A percentile compares a stretch with the other conserved stretches of the same genome.
Evolutionary conservation across 345 rosid genomes (phyloP).

Genomic region (Noccaea caerulescens): DNA sequence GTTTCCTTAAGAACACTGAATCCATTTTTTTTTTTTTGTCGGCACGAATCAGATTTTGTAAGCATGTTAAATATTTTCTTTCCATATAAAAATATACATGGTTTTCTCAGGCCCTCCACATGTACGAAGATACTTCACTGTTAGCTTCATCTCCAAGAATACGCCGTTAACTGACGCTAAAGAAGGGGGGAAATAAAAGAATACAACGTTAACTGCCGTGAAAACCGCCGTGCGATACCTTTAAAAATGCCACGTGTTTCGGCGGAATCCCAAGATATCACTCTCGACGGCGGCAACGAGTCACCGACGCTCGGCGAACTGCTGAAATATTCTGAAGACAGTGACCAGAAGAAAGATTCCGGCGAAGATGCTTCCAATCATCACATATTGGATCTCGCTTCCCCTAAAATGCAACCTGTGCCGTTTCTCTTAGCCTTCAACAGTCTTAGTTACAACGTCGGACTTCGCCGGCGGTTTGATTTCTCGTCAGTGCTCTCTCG

Average conservation of each 20-base stretch:
- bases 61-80: background rate
- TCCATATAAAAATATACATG: background rate
- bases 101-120: conserved; percentile 14
- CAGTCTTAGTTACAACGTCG: conserved; percentile 72
- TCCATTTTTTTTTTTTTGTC: background rate
- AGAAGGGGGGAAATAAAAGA: too few species aligned
- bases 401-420: conserved; percentile 44
- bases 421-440: conserved; percentile 74
- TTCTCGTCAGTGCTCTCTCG: conserved; percentile 33
- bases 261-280: background rate
- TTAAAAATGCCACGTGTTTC: conserved; percentile 41
- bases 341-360: conserved; percentile 50
- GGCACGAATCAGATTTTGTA: background rate
- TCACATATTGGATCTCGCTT: conserved; percentile 50
- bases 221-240: background rate
- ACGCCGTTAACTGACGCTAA: background rate
- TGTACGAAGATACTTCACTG: background rate
- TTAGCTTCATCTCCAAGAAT: conserved; percentile 14
- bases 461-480: conserved; percentile 50
- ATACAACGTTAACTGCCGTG: background rate
- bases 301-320: conserved; percentile 73
- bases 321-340: conserved; percentile 56
- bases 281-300: conserved; percentile 16
- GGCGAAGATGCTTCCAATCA: conserved; percentile 64
- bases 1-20: background rate